A percentile compares a stretch with the other conserved stretches of the same genome.
These are phyloP conservation scores for Spizellomyces punctatus DNA, from an alignment of 192 early-diverging fungal species.

Conservation along the genomic window DNA sequence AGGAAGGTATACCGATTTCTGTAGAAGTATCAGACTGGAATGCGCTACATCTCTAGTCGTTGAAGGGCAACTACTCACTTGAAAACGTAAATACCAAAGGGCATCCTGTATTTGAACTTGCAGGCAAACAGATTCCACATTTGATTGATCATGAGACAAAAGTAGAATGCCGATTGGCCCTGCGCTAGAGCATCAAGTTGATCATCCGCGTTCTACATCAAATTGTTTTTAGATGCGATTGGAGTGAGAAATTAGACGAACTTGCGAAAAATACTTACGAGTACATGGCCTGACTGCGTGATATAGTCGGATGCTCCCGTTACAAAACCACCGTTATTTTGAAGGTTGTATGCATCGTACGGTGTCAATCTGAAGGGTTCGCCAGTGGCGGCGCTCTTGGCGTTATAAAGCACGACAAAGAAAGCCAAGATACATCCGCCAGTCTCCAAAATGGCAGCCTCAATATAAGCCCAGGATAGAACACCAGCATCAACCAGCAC, in stretches of 20 bases:
- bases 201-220: too few relatives aligned
- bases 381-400: constrained; percentile 56
- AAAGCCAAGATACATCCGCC: constrained; percentile 71
- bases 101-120: constrained; percentile 61
- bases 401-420: constrained; percentile 77
- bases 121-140: constrained; percentile 93
- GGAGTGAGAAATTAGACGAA: too few relatives aligned
- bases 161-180: constrained; percentile 80
- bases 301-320: constrained; percentile 20
- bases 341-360: constrained; percentile 1
- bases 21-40: background rate
- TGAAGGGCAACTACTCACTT: too few relatives aligned
- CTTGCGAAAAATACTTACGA: too few relatives aligned
- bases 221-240: too few relatives aligned
- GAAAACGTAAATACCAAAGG: constrained; percentile 73
- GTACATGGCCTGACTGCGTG: too few relatives aligned
- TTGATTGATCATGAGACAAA: constrained; percentile 84
- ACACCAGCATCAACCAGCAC: constrained; percentile 81
- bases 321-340: constrained; percentile 29
- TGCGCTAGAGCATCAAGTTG: constrained; percentile 42
- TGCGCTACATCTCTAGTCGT: too few relatives aligned
- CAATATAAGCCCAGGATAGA: constrained; percentile 85
- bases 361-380: background rate
- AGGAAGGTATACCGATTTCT: constrained; percentile 74
- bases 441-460: constrained; percentile 78